Evolutionary conservation across 1,284 basidiomycete species (phyloP), one percentile per base, ranked within the genome.

Genomic region (Tilletiopsis washingtonensis): DNA sequence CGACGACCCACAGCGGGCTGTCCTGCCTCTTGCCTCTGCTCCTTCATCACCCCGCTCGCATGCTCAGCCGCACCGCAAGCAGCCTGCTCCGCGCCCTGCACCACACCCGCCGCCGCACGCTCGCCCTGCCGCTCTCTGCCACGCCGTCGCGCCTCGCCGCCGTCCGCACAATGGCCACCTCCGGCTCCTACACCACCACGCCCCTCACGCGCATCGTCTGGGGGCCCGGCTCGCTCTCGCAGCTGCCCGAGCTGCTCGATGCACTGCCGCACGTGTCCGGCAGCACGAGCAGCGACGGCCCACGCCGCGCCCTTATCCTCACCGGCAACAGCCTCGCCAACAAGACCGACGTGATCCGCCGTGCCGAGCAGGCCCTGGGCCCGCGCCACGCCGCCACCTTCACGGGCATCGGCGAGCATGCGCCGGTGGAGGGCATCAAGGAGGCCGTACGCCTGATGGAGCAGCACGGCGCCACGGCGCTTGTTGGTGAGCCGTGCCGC

Each of bases 321-420:
- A 67, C 61, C 1, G 61, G 63, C 48, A 56, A 57, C 25, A 51
- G 51, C 14, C 56, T 67, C 19, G 53, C 52, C 14, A 67, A 56
- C 44, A 59, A 61, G 49, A 67, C 61, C 20, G 27, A 45, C 3
- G 49, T 65, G n/a, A 59, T 67, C 45, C 37, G 43, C 6, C 42
- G 44, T 1, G 43, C 64, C 19, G 47, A 61, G 24, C 3, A 37
- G 25, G 42, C 56, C 17, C 53, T 67, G 9, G 61, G 61, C 19
- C 45, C 50, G 45, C 51, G 53, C 41, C 46, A 47, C 7, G 64
- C 56, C 19, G 57, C 56, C 17, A 86, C 83, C 4, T 87, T 85
- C 74, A 81, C 77, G 54, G 81, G 84, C 59, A 86, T 88, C 54
- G 84, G 84, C 7, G 79, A 88, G 70, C 85, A 88, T 64, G 77